Conservation (phyloP, 306 rosid species). For the Casuarina glauca region DNA sequence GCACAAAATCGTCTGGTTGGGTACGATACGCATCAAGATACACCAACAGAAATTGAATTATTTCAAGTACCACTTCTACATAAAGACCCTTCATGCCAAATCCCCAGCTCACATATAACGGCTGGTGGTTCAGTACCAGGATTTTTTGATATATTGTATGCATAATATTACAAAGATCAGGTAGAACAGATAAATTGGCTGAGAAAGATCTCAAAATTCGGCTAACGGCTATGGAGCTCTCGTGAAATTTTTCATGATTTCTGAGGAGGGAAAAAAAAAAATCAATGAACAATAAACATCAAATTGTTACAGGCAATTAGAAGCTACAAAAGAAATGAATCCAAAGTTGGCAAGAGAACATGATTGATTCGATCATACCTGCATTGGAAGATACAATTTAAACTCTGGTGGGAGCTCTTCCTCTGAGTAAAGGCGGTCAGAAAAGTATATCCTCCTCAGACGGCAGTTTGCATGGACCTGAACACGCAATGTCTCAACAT, state of each 20-base stretch:
- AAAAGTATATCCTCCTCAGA: conserved; percentile 89
- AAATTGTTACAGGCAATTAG: background rate
- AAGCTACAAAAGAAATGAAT: background rate
- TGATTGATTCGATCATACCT: conserved; percentile 39
- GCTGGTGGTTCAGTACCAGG: background rate
- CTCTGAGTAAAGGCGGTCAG: conserved; percentile 88
- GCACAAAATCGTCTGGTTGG: background rate
- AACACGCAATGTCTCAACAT: conserved; percentile 90
- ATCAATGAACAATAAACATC: background rate
- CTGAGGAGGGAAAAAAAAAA: conserved; percentile 14
- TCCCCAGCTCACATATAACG: background rate
- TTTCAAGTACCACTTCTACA: background rate
- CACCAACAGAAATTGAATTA: background rate
- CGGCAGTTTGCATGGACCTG: conserved; percentile 97
- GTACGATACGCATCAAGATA: background rate
- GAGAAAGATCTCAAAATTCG: background rate
- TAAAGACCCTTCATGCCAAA: background rate
- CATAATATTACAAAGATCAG: background rate
- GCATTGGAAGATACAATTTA: conserved; percentile 90
- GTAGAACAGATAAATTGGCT: background rate
- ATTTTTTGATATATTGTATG: background rate
- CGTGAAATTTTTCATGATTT: conserved; percentile 27
- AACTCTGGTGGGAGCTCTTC: conserved; percentile 97
- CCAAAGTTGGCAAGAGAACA: background rate
- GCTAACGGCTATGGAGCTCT: background rate